These are phyloP conservation scores for Xanthoconium stramineum DNA, from an alignment of 768 basidiomycete genomes.

Conservation along the genomic window DNA sequence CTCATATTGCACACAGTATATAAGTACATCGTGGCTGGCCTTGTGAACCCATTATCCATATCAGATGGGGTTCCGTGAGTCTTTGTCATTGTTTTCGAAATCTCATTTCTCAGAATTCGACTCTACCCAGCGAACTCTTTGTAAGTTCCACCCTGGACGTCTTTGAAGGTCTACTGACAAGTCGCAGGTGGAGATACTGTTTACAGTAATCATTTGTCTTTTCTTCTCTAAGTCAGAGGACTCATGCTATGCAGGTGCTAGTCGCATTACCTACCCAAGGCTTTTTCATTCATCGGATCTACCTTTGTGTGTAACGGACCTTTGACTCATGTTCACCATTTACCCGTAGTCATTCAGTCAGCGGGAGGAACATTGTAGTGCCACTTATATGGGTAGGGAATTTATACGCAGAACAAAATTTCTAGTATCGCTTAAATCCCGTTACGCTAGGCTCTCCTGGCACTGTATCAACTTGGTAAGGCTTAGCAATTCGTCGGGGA, in stretches of 20 bases:
- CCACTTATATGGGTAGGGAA: conserved; percentile 5
- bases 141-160: conserved; percentile 4
- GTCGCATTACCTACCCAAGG: conserved; percentile 1
- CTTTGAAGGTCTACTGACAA: not conserved
- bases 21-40: not conserved
- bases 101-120: not conserved
- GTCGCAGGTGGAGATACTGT: conserved; percentile 4
- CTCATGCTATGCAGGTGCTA: conserved; percentile 1
- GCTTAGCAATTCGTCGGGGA: too few species aligned
- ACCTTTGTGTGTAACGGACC: not conserved
- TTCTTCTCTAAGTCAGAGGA: too few species aligned
- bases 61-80: not conserved
- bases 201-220: not conserved
- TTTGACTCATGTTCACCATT: not conserved
- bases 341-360: not conserved
- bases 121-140: conserved; percentile 4
- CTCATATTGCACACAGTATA: not conserved
- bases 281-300: conserved; percentile 11
- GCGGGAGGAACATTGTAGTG: not conserved
- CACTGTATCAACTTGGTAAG: conserved; percentile 5
- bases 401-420: not conserved
- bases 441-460: not conserved
- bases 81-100: not conserved
- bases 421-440: not conserved
- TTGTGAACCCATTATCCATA: not conserved